Conservation (phyloP, 176 grass and related monocot species). For the Oryza nivara region DNA sequence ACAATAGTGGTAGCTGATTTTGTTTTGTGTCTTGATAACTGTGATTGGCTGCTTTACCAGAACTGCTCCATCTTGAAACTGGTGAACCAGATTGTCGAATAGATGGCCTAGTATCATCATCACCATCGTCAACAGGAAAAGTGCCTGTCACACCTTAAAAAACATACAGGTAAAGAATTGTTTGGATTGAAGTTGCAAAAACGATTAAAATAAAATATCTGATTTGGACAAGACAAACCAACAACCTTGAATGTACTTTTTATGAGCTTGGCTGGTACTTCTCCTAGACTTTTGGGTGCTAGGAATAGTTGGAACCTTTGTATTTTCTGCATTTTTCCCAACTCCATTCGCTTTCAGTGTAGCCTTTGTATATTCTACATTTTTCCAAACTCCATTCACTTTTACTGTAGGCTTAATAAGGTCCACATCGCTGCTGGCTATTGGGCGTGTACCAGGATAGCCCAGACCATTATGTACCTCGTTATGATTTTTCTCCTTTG, state of each 20-base stretch:
- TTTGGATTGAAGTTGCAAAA: neutral
- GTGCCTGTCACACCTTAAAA: constrained; percentile 36
- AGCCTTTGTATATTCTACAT: constrained; percentile 45
- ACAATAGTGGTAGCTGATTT: constrained; percentile 32
- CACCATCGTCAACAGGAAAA: constrained; percentile 36
- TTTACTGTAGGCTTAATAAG: constrained; percentile 45
- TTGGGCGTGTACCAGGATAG: constrained; percentile 31
- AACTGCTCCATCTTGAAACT: constrained; percentile 44
- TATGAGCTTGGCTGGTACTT: constrained; percentile 48
- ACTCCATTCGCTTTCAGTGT: constrained; percentile 57
- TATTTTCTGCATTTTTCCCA: constrained; percentile 53
- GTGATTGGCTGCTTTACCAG: constrained; percentile 44
- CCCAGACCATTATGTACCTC: constrained; percentile 40
- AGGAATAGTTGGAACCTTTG: constrained; percentile 52
- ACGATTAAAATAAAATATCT: constrained; percentile 27
- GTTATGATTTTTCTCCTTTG: constrained; percentile 28
- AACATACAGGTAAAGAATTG: constrained; percentile 24
- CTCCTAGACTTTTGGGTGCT: constrained; percentile 58
- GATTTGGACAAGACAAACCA: constrained; percentile 34
- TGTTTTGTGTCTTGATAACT: constrained; percentile 44
- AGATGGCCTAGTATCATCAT: constrained; percentile 38
- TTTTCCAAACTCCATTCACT: constrained; percentile 63
- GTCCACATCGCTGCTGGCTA: constrained; percentile 37
- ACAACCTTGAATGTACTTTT: constrained; percentile 78
- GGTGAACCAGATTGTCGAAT: constrained; percentile 34